Conservation (phyloP, 768 basidiomycete genomes). For the Collybia mongolica region DNA sequence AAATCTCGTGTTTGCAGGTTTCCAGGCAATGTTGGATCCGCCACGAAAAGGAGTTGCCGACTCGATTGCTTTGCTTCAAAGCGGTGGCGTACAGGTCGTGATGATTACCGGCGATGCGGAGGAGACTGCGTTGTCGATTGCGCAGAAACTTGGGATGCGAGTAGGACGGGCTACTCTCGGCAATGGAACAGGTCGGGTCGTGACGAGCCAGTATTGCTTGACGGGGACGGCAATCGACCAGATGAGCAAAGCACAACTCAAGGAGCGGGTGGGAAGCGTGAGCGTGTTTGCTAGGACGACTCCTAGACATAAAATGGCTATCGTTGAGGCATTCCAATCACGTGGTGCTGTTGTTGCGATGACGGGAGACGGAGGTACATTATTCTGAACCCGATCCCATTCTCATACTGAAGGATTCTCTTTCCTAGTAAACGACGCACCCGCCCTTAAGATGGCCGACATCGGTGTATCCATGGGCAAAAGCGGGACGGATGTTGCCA, state of each 20-base stretch:
- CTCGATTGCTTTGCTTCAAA: constrained; percentile 76
- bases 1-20: constrained; percentile 87
- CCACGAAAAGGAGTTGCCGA: constrained; percentile 93
- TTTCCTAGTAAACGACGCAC: constrained; percentile 84
- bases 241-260: constrained; percentile 77
- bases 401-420: no score
- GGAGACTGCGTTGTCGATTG: constrained; percentile 87
- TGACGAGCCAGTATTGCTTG: constrained; percentile 49
- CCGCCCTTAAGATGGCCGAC: constrained; percentile 96
- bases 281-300: constrained; percentile 95
- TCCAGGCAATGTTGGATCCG: constrained; percentile 94
- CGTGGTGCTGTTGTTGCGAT: constrained; percentile 92
- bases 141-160: constrained; percentile 78
- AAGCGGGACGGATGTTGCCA: constrained; percentile 97
- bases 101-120: constrained; percentile 99
- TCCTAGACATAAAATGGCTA: constrained; percentile 96
- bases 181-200: constrained; percentile 36
- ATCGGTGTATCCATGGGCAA: constrained; percentile 98
- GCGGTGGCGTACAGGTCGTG: constrained; percentile 90
- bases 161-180: constrained; percentile 57
- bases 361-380: constrained; percentile 93
- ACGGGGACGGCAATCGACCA: constrained; percentile 85
- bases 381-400: background rate
- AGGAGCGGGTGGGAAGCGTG: constrained; percentile 77
- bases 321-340: constrained; percentile 90